Base-by-base conservation (phyloP, 257 asterid species). In the Coffea eugenioides region DNA sequence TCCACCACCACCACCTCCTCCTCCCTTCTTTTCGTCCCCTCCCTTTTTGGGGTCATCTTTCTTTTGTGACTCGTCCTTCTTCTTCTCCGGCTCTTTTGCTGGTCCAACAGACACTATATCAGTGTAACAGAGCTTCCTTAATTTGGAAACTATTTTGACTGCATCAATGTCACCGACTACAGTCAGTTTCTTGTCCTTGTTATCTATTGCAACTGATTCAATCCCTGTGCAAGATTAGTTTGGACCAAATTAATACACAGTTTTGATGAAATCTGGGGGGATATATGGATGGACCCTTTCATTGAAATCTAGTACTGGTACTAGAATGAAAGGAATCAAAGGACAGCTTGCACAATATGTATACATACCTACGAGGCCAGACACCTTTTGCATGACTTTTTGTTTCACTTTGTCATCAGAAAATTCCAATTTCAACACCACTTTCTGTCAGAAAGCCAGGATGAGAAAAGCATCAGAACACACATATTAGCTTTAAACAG, bases 81-180 rank as follows among this genome's bases (percentile, higher is more conserved):
- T 90, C 90, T 91, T 91, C 16, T 91, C 95, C 0, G 94, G 91
- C 83, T 91, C 97, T 43, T 93, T 93, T 18, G 95, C 95, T 0
- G 97, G 95, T 66, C 97, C 97, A n/a, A 90, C 90, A 0, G 94
- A 83, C 0, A 89, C 46, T 3, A 93, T 87, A n/a, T 91, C 95
- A 0, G 97, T 84, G 70, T 66, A 68, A 80, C 97, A 93, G 11
- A 93, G 83, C 80, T 93, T 93, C 69, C 95, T 82, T 73, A 93
- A 39, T 73, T 87, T 90, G 6, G 80, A 86, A 54, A 90, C 97
- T 74, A 93, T 80, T 3, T 66, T 79, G 25, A 91, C 88, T 5
- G 95, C 90, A 86, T 91, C 97, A 43, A 91, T 67, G 86, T 80
- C 85, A 3, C 97, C 97, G 0, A 90, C 87, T 4, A 91, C 81